Percentiles rank a stretch among this genome's conserved stretches.
phyloP scores from a whole-genome alignment of 1,284 basidiomycete genomes.

The Dichomitus squalens region DNA sequence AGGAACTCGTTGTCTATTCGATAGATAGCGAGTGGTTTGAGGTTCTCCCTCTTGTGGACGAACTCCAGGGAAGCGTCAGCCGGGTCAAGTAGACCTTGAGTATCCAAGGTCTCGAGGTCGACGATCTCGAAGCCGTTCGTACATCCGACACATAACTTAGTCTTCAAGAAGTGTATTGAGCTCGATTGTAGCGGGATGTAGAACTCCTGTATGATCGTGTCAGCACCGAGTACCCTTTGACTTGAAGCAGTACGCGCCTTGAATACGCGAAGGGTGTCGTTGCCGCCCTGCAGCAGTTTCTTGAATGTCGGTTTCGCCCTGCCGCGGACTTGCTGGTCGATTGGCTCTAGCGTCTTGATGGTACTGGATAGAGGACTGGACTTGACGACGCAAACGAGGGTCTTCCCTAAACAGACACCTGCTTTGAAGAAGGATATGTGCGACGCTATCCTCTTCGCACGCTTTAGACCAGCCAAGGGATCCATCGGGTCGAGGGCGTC shows the following conservation, averaged over 20 bases:
- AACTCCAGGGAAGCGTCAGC: slow-evolving; percentile 92
- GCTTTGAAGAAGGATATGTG: slow-evolving; percentile 99
- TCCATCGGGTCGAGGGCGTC: slow-evolving; percentile 92
- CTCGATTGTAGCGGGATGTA: slow-evolving; percentile 98
- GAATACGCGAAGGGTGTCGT: slow-evolving; percentile 94
- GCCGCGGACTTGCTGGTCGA: slow-evolving; percentile 85
- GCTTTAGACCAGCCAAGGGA: slow-evolving; percentile 88
- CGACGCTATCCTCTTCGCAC: slow-evolving; percentile 93
- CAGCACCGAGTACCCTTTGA: not conserved
- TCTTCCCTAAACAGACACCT: slow-evolving; percentile 89
- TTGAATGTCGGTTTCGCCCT: slow-evolving; percentile 92
- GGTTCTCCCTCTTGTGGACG: slow-evolving; percentile 82
- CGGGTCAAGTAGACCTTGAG: slow-evolving; percentile 94
- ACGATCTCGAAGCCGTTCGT: slow-evolving; percentile 99
- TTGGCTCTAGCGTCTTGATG: slow-evolving; percentile 97
- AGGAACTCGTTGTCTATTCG: slow-evolving; percentile 97
- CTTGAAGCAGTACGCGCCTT: slow-evolving; percentile 62
- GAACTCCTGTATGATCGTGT: slow-evolving; percentile 73
- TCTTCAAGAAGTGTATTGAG: slow-evolving; percentile 97
- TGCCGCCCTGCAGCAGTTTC: slow-evolving; percentile 91
- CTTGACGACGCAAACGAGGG: slow-evolving; percentile 98
- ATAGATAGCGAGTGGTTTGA: slow-evolving; percentile 96
- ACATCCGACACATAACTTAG: slow-evolving; percentile 96
- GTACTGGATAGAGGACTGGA: slow-evolving; percentile 93
- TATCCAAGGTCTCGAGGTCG: slow-evolving; percentile 96